Conservation (phyloP, 495 filamentous ascomycete species). For the Glonium stellatum region DNA sequence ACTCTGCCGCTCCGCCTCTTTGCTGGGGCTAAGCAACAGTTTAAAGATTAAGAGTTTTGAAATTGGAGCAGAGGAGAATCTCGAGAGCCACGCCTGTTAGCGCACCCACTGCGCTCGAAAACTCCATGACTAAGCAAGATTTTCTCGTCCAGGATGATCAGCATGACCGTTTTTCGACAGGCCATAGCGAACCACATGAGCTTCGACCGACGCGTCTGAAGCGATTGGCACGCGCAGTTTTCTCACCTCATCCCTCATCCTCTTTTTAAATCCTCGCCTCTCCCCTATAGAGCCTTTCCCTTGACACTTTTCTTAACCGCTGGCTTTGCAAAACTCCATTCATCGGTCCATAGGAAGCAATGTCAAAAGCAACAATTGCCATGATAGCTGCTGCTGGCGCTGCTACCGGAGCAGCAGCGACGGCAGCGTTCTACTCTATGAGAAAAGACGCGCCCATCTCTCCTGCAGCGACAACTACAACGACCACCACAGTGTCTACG, state of each 20-base stretch:
- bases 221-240: conserved; percentile 26
- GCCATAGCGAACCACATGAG: conserved; percentile 15
- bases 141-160: conserved; percentile 13
- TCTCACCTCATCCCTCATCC: conserved; percentile 20
- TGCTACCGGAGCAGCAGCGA: conserved; percentile 77
- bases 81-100: no score
- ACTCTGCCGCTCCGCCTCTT: no score
- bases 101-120: no score
- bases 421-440: conserved; percentile 68
- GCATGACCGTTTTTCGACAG: conserved; percentile 20
- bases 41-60: background rate
- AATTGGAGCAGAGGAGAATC: no score
- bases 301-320: background rate
- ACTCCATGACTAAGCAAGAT: conserved; percentile 1
- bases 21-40: background rate
- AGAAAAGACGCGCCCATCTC: conserved; percentile 43
- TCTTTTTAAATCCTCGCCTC: conserved; percentile 2
- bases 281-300: background rate
- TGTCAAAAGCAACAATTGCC: conserved; percentile 58
- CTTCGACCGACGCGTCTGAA: conserved; percentile 23
- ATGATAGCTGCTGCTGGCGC: conserved; percentile 85
- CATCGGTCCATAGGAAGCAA: conserved; percentile 9
- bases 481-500: conserved; percentile 42
- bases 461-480: conserved; percentile 38
- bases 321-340: background rate